Evolutionary conservation across 225 moss, liverwort and hornwort genomes (phyloP).

Genomic region (Pleurozium schreberi): DNA sequence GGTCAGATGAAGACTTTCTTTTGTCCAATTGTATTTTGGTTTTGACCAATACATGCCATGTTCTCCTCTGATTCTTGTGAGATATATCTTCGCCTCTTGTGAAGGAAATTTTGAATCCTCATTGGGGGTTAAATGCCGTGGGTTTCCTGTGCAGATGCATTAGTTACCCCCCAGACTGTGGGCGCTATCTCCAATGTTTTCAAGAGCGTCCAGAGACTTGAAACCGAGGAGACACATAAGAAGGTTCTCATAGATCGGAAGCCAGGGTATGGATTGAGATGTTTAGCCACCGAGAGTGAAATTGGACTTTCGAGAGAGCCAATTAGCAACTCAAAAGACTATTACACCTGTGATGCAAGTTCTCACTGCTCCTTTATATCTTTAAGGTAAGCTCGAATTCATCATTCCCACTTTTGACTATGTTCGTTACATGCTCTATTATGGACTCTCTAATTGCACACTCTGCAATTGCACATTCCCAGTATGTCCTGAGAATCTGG

Average conservation of each 20-base stretch:
- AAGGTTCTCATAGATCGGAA: not conserved
- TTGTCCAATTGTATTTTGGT: no score
- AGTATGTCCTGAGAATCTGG: not conserved
- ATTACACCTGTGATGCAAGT: constrained; percentile 29
- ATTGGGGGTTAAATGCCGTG: not conserved
- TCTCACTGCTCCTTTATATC: constrained; percentile 43
- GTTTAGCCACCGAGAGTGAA: constrained; percentile 6
- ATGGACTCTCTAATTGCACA: not conserved
- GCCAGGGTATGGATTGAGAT: not conserved
- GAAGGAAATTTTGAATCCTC: not conserved
- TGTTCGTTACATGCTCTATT: not conserved
- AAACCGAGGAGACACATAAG: constrained; percentile 21
- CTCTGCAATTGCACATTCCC: not conserved
- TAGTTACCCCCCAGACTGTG: not conserved
- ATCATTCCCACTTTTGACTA: not conserved
- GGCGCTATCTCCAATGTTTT: constrained; percentile 17
- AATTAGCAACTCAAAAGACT: not conserved
- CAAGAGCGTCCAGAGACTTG: constrained; percentile 19
- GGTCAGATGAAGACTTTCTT: not conserved
- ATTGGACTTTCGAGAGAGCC: not conserved
- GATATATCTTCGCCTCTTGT: not conserved
- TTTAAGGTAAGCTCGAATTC: constrained; percentile 2
- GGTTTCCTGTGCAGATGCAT: not conserved
- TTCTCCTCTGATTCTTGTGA: not conserved
- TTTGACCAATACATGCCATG: not conserved